Evolutionary conservation across 306 rosid species (phyloP), one percentile per base, ranked within the genome.

Genomic region (Cercis canadensis): DNA sequence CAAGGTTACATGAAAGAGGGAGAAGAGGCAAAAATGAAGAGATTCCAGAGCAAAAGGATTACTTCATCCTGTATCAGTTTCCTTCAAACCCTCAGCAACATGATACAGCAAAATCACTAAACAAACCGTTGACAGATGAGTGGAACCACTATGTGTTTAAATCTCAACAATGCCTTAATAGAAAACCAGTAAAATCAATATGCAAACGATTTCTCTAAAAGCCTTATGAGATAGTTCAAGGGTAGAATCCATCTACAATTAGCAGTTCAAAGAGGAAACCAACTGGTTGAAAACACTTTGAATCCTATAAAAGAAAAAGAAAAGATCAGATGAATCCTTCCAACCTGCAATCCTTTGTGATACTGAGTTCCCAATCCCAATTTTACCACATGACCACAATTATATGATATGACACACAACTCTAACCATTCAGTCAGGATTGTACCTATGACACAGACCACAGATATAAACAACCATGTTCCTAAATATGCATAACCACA

Each of bases 381-480:
- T 67, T 53, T 8, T 57, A 21, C 49, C 47, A 36, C 5, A 57
- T 9, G 17, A 24, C 29, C 29, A 24, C 29, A 24, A 24, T 24
- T 24, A 24, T 24, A 24, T 24, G 29, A n/a, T n/a, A n/a, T 24
- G 3, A 3, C 29, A 24, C 3, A 24, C 29, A 24, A 24, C 29
- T 24, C 29, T 24, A 24, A 24, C 29, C 1, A 24, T 24, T 24
- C 18, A n/a, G n/a, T n/a, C n/a, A n/a, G n/a, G n/a, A n/a, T n/a
- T n/a, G n/a, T 57, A 60, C 14, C 41, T 14, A 60, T 10, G 18
- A 47, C 18, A 62, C 67, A 77, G 58, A 36, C 36, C 47, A 57
- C 44, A 47, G 57, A 17, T 56, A 41, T 11, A 49, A 49, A 58
- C 46, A 72, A 24, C 36, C 37, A 62, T 19, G 54, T 44, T 17